Conservation (phyloP, 192 early-diverging fungal genomes). For the Phycomyces blakesleeanus region DNA sequence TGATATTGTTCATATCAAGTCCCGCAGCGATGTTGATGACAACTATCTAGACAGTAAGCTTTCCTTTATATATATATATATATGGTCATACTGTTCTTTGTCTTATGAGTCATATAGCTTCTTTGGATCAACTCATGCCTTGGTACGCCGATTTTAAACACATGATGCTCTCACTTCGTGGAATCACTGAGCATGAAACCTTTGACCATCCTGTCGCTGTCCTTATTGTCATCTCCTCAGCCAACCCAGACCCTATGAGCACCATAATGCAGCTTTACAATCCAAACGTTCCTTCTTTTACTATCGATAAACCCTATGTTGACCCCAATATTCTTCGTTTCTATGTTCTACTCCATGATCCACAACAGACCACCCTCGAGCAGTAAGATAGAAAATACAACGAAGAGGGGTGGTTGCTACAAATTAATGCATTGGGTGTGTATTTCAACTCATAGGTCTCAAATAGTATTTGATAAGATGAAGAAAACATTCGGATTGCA, state of each 20-base stretch:
- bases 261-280: constrained; percentile 59
- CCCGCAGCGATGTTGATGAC: constrained; percentile 45
- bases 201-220: constrained; percentile 93
- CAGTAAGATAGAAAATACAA: constrained; percentile 41
- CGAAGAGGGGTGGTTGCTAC: background rate
- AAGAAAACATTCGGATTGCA: constrained; percentile 62
- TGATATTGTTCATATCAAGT: constrained; percentile 21
- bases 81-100: no score
- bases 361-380: constrained; percentile 45
- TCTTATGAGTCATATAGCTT: constrained; percentile 23
- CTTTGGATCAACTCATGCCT: constrained; percentile 61
- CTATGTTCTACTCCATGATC: constrained; percentile 86
- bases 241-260: constrained; percentile 71
- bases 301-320: constrained; percentile 68
- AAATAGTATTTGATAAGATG: constrained; percentile 57
- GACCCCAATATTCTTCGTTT: constrained; percentile 79
- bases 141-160: constrained; percentile 83
- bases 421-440: background rate
- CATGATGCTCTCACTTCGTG: constrained; percentile 54
- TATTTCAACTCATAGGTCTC: constrained; percentile 42
- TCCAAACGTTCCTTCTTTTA: constrained; percentile 44
- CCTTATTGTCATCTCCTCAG: constrained; percentile 59
- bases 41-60: constrained; percentile 44
- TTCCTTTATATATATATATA: background rate
- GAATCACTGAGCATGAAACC: constrained; percentile 84